Evolutionary conservation across 1,284 basidiomycete species (phyloP), one percentile per base, ranked within the genome.

Genomic region (Trichosporon sp.): DNA sequence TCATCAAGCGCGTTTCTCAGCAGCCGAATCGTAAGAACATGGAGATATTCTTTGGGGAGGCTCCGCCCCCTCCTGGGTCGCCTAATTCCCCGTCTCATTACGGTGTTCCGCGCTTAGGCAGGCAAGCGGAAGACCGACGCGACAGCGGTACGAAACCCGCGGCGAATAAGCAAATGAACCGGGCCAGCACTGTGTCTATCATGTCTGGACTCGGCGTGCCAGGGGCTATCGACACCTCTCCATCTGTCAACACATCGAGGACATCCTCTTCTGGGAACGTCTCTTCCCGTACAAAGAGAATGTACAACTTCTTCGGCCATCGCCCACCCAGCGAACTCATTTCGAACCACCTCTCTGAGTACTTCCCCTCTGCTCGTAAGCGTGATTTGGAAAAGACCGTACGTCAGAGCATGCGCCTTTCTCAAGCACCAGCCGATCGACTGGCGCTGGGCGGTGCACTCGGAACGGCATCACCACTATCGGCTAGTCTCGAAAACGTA

Each of bases 261-360:
- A 79, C 81, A 12, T 80, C 82, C 0, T 81, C 82, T 1, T 77
- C 77, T 13, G 80, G 77, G 2, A 82, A 80, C 73, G 75, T 80
- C 42, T 73, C 76, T 1, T 76, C 72, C 29, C 75, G 75, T 18
- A 75, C 80, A 29, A 81, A 80, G 73, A 88, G 87, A 80, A 85
- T 98, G 71, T 93, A 94, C 83, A 96, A 95, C 86, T 99, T 99
- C 86, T 96, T 98, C 76, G 97, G 96, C 11, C 96, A 98, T 78
- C 91, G 97, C 60, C 97, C 97, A 0, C 95, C 97, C 0, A 93
- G 91, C 79, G 96, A 99, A 81, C 88, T 99, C 74, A 99, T 99
- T 84, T 93, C 95, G 34, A 96, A 88, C n/a, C 95, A 99, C 80
- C 83, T 99, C 56, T 90, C 92, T 23, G 95, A 98, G 70, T 99